These are phyloP conservation scores for Hymenoscyphus fructigenus DNA, from an alignment of 2,329 filamentous ascomycete species.

Conservation along the genomic window DNA sequence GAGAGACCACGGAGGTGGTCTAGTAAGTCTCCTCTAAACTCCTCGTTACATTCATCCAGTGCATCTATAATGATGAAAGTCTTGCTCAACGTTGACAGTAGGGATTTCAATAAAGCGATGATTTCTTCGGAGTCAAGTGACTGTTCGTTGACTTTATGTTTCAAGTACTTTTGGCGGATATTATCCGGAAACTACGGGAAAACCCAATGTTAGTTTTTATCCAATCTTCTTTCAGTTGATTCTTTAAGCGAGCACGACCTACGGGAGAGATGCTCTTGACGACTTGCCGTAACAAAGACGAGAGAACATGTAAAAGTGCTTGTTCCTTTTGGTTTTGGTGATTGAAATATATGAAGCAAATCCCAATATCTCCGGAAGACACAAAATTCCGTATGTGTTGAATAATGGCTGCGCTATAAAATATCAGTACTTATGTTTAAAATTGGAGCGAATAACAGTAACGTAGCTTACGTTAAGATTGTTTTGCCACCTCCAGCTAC, in stretches of 20 bases:
- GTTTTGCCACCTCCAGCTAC: neutral
- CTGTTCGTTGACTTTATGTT: neutral
- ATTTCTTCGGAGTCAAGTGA: neutral
- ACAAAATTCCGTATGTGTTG: neutral
- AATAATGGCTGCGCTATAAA: neutral
- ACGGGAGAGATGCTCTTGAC: neutral
- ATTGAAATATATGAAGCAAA: neutral
- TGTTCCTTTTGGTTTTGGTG: neutral
- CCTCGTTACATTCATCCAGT: neutral
- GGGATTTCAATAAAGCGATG: neutral
- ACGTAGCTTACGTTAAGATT: neutral
- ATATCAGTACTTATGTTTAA: too few species aligned
- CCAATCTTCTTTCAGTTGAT: too few species aligned
- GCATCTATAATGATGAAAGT: neutral
- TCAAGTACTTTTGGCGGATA: neutral
- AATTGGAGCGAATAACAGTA: neutral
- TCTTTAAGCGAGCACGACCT: neutral
- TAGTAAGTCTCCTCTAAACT: neutral
- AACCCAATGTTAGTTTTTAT: too few species aligned
- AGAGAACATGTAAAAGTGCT: neutral
- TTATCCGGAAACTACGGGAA: too few species aligned
- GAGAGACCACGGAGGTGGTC: neutral
- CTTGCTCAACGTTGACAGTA: neutral
- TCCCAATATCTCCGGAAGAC: neutral
- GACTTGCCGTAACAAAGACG: neutral